Evolutionary conservation across 805 yeast genomes (phyloP).

Genomic region (Sugiyamaella valdiviana): DNA sequence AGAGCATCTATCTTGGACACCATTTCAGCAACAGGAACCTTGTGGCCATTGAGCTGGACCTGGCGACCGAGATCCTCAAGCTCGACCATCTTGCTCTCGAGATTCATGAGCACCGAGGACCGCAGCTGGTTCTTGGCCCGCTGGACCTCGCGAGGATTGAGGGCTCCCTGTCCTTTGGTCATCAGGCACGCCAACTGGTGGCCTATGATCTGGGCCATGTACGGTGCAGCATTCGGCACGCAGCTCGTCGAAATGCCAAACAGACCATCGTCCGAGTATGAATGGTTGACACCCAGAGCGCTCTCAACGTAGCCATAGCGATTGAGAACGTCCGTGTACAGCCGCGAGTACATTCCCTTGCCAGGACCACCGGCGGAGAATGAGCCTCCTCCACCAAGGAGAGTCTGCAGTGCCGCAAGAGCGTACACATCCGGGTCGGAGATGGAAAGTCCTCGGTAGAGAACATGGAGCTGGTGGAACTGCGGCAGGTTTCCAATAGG

Average conservation of each 20-base stretch:
- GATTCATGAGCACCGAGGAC: conserved; percentile 82
- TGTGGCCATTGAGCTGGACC: conserved; percentile 72
- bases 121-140: conserved; percentile 91
- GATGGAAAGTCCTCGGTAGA: conserved; percentile 81
- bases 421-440: conserved; percentile 84
- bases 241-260: conserved; percentile 86
- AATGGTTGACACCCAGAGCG: conserved; percentile 81
- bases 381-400: conserved; percentile 95
- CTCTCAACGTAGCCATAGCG: conserved; percentile 88
- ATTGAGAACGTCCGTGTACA: conserved; percentile 85
- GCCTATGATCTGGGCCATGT: conserved; percentile 72
- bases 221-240: conserved; percentile 78
- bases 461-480: conserved; percentile 77
- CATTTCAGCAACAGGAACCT: conserved; percentile 76
- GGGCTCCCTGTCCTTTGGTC: conserved; percentile 50
- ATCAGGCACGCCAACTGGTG: conserved; percentile 51
- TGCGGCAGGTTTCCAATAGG: conserved; percentile 29
- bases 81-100: conserved; percentile 89
- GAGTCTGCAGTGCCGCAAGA: conserved; percentile 79
- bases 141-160: conserved; percentile 53
- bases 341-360: conserved; percentile 94
- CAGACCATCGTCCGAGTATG: conserved; percentile 83
- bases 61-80: conserved; percentile 95
- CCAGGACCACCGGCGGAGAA: conserved; percentile 99
- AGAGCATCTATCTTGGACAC: conserved; percentile 65